phyloP scores from a whole-genome alignment of 2,329 filamentous ascomycete species.

The Cladosporium cucumerinum region DNA sequence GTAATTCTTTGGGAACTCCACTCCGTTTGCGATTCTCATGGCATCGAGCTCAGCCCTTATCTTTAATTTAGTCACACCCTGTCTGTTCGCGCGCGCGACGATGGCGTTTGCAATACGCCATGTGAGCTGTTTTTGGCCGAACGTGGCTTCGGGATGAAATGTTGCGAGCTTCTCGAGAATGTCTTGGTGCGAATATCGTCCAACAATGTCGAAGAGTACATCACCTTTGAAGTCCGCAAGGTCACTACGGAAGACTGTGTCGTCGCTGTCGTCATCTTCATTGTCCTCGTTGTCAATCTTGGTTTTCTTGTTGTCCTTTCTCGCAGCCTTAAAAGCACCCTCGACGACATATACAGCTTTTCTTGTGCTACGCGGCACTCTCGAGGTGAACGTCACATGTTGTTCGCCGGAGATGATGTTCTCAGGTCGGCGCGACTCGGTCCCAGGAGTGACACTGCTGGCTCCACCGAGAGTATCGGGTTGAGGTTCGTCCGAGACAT shows the following conservation, averaged over 20 bases:
- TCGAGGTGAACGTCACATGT: neutral
- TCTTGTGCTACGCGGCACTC: neutral
- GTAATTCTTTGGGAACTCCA: neutral
- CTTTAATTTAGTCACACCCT: neutral
- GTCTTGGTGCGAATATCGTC: neutral
- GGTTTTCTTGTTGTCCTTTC: neutral
- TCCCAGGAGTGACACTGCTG: neutral
- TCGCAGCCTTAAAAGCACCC: too few species aligned
- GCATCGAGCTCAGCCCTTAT: neutral
- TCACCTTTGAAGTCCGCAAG: neutral
- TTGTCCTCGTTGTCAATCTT: neutral
- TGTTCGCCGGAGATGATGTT: neutral
- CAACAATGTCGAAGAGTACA: neutral
- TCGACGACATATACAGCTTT: neutral
- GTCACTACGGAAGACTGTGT: neutral
- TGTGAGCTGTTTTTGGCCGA: neutral
- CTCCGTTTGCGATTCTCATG: neutral
- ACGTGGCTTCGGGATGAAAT: neutral
- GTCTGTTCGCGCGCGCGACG: neutral
- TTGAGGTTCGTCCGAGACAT: neutral
- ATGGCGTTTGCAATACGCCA: neutral
- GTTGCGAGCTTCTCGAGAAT: neutral
- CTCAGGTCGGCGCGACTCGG: neutral
- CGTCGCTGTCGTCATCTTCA: neutral
- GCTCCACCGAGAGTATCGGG: neutral